Conservation (phyloP, 2,329 filamentous ascomycete species). For the Xylariaceae sp. region DNA sequence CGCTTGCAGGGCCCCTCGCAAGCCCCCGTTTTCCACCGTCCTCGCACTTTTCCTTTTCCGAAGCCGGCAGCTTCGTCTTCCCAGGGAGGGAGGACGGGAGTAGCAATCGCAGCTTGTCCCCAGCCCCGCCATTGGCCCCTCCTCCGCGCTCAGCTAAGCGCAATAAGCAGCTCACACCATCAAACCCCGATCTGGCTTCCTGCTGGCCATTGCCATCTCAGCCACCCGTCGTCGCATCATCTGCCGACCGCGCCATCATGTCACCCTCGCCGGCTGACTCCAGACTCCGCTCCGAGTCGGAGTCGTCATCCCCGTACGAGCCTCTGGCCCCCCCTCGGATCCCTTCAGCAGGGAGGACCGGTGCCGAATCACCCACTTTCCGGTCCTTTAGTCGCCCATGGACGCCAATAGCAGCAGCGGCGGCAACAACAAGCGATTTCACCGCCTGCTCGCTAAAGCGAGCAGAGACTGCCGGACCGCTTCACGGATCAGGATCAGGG, state of each 20-base stretch:
- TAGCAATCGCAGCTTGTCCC: conserved; percentile 3
- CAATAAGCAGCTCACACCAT: conserved; percentile 11
- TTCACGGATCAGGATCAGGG: not conserved
- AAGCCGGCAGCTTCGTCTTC: conserved; percentile 4
- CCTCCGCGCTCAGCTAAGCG: conserved; percentile 14
- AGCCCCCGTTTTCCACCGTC: conserved; percentile 19
- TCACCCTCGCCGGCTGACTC: conserved; percentile 10
- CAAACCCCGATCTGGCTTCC: conserved; percentile 15
- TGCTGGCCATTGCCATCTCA: conserved; percentile 18
- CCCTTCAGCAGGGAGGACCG: conserved; percentile 15
- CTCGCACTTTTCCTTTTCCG: conserved; percentile 6
- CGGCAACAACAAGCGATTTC: not conserved
- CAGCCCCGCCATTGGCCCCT: conserved; percentile 8
- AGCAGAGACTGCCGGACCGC: conserved; percentile 5
- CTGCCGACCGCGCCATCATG: conserved; percentile 12
- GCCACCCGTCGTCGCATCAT: conserved; percentile 12
- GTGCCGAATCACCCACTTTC: conserved; percentile 24
- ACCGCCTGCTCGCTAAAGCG: conserved; percentile 8
- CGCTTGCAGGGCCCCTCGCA: conserved; percentile 24
- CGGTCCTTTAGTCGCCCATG: conserved; percentile 22
- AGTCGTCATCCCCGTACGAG: conserved; percentile 3
- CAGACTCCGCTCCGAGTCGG: conserved; percentile 9
- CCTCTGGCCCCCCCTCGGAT: conserved; percentile 14
- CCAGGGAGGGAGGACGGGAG: conserved; percentile 10
- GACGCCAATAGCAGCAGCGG: conserved; percentile 14